Percentiles rank a stretch among this genome's conserved stretches.
Evolutionary conservation across 208 protist genomes (phyloP).

Genomic region (Leishmania arabica): DNA sequence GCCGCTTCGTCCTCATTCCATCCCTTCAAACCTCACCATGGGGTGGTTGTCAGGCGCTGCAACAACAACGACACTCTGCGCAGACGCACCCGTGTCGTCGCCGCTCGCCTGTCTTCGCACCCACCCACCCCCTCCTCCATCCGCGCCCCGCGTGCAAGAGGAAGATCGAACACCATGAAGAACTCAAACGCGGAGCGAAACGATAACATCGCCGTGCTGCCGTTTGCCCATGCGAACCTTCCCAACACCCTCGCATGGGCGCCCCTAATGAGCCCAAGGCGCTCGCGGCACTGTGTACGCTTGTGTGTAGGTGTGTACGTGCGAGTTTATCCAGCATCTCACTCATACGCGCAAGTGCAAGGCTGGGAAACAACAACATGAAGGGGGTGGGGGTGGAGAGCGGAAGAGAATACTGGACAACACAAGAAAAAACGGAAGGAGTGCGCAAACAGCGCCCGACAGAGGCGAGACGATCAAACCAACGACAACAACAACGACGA

Average conservation of each 20-base stretch:
- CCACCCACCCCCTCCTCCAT: background rate
- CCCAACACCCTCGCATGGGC: background rate
- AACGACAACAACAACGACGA: too few species aligned
- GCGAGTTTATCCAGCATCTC: background rate
- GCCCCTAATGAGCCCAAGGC: background rate
- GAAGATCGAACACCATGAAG: background rate
- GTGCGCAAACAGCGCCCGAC: background rate
- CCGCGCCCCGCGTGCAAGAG: background rate
- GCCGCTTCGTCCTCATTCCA: background rate
- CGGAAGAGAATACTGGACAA: background rate
- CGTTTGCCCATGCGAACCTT: background rate
- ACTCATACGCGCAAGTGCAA: background rate
- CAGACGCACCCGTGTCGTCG: background rate
- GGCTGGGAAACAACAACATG: background rate
- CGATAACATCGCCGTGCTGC: background rate
- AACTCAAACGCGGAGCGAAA: too few species aligned
- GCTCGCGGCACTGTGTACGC: background rate
- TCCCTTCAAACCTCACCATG: background rate
- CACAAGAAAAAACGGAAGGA: background rate
- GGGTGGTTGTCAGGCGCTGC: background rate
- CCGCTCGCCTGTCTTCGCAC: background rate
- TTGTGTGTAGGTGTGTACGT: background rate
- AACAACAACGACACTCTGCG: background rate
- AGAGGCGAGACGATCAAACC: background rate
- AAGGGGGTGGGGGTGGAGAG: background rate